Evolutionary conservation across 1,139 yeast species (phyloP), one percentile per base, ranked within the genome.

Genomic region (Pichia sp.): DNA sequence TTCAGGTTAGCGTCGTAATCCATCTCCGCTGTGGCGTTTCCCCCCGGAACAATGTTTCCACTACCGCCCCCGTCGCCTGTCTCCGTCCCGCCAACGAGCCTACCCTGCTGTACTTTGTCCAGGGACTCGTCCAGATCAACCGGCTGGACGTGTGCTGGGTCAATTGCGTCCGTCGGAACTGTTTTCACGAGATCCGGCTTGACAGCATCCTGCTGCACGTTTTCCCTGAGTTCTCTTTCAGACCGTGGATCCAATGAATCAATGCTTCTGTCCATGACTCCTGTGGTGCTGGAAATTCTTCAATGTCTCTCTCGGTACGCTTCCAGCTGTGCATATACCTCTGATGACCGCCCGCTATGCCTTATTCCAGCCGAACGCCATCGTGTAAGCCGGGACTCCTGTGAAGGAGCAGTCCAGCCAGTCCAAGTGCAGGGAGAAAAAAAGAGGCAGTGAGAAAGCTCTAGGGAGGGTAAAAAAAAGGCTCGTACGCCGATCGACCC

Each of bases 1-100:
- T 50, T 45, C 36, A 59, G 32, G 49, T 65, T 67, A 10, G 52
- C 47, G 15, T 57, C 62, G 42, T 54, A 58, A 31, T 63, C 57
- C 29, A 50, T 15, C 4, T 32, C 40, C 19, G 29, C 23, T 6
- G 43, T 8, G 16, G 30, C 15, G 43, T 31, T 5, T 44, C 36
- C 13, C 2, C 15, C 23, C 5, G 10, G 29, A 8, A 15, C 46
- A 40, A 3, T 13, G 30, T 6, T 40, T 11, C 11, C 46, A 34
- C 34, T 41, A 44, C 36, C 31, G 13, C 40, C 15, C 7, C 40
- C n/a, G 6, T 13, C 15, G 40, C 40, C 40, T 13, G 8, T 31
- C 4, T 11, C 2, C 11, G 11, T 31, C 34, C 34, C 34, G 11
- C 34, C 34, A 31, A 8, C 11, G 34, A 4, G 34, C 15, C 15